Evolutionary conservation across 2,329 filamentous ascomycete genomes (phyloP), one percentile per base, ranked within the genome.

Genomic region (Tothia fuscella): DNA sequence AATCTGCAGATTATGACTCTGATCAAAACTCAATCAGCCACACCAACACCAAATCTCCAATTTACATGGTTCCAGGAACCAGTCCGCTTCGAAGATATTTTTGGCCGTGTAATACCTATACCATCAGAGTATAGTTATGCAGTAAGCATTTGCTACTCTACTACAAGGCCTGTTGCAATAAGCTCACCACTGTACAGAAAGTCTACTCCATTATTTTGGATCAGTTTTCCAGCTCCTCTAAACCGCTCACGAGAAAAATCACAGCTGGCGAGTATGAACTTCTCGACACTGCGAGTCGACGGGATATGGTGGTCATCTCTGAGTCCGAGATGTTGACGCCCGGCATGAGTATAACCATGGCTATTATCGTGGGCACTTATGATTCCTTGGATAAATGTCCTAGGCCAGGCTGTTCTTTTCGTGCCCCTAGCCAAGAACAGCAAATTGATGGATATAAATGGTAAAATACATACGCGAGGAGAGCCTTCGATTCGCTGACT

Each of bases 51-150:
- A n/a, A n/a, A n/a, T n/a, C n/a, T n/a, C n/a, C n/a, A n/a, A n/a
- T n/a, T n/a, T n/a, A 29, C 26, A 29, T 29, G 9, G 9, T 29
- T 29, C 26, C 26, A 29, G n/a, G 26, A 29, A 29, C 26, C 26
- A 9, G n/a, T 29, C 9, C 9, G n/a, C 9, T 9, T 29, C n/a
- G 26, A 29, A 29, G 26, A 29, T 29, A n/a, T n/a, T 9, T 29
- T 29, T 9, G 26, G 26, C 26, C 26, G 26, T 29, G n/a, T 29
- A 29, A 9, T 9, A n/a, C 26, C 26, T 9, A n/a, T 29, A 29
- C 26, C 26, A 29, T 29, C 26, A 9, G 26, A 29, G n/a, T 29
- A 29, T n/a, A 9, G 9, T 29, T n/a, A 29, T 42, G 56, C 54
- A 10, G 52, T 56, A 9, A 29, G 9, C 9, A 9, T 29, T n/a